Evolutionary conservation across 2,329 filamentous ascomycete species (phyloP).

Genomic region (Aspergillus latus): DNA sequence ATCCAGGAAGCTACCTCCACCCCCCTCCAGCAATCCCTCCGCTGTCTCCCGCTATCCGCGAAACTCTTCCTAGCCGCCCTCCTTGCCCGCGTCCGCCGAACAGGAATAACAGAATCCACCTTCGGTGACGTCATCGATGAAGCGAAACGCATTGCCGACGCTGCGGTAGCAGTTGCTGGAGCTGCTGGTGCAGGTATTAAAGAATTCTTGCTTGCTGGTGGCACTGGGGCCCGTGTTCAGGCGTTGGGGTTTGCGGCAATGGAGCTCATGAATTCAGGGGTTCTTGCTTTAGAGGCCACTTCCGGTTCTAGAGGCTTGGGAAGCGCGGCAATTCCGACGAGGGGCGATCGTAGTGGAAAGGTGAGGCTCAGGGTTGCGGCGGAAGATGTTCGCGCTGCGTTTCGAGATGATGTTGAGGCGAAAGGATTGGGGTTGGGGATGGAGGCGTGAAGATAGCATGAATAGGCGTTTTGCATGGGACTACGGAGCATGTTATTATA

Average conservation of each 20-base stretch:
- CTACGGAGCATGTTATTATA: neutral
- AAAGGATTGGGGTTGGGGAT: constrained; percentile 69
- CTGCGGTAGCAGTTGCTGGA: constrained; percentile 46
- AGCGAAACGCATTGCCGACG: constrained; percentile 63
- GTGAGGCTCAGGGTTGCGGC: constrained; percentile 82
- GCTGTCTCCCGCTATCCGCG: constrained; percentile 73
- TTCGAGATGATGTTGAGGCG: constrained; percentile 84
- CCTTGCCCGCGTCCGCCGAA: constrained; percentile 73
- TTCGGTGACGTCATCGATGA: constrained; percentile 90
- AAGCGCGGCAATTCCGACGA: constrained; percentile 53
- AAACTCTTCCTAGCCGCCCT: constrained; percentile 86
- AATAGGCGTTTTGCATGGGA: constrained; percentile 5
- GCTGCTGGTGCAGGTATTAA: constrained; percentile 59
- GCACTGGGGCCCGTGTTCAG: constrained; percentile 49
- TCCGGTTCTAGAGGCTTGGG: constrained; percentile 29
- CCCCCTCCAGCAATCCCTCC: constrained; percentile 84
- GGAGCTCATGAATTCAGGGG: constrained; percentile 81
- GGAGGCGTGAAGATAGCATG: constrained; percentile 27
- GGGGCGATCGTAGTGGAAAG: constrained; percentile 82
- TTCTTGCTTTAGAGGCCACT: constrained; percentile 72
- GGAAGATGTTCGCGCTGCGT: constrained; percentile 84
- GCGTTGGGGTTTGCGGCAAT: constrained; percentile 72
- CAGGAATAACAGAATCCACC: constrained; percentile 81
- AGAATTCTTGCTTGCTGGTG: constrained; percentile 56
- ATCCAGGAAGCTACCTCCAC: constrained; percentile 94